Percentiles rank a stretch among this genome's conserved stretches.
These are phyloP conservation scores for Ophiocordyceps robertsii DNA, from an alignment of 2,329 filamentous ascomycete species.

Conservation along the genomic window DNA sequence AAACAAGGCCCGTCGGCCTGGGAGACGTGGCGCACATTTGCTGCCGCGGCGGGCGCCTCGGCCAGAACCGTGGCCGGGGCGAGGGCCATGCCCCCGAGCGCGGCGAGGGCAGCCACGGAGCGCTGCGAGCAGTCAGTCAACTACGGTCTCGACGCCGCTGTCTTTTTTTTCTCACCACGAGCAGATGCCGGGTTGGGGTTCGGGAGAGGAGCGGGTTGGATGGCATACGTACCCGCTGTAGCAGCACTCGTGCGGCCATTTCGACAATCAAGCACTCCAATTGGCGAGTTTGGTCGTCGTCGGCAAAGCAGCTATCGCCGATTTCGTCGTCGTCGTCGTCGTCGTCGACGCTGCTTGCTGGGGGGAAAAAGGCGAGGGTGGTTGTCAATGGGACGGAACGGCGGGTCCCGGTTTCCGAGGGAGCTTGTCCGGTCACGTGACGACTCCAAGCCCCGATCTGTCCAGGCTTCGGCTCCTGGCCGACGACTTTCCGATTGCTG, in stretches of 20 bases:
- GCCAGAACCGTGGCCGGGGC: slow-evolving; percentile 34
- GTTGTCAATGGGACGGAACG: no score
- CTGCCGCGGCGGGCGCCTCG: slow-evolving; percentile 31
- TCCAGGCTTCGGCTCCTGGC: no score
- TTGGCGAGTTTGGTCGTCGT: slow-evolving; percentile 19
- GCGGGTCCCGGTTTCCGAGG: no score
- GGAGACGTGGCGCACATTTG: slow-evolving; percentile 16
- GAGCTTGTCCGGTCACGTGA: no score
- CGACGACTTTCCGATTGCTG: no score
- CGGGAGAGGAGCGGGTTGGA: slow-evolving; percentile 4
- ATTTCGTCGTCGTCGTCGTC: not conserved
- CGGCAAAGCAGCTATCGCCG: no score
- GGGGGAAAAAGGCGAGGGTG: not conserved
- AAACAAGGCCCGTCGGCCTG: not conserved
- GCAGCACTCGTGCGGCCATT: slow-evolving; percentile 47
- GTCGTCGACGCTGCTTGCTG: no score
- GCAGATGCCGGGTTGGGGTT: no score
- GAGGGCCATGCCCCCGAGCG: slow-evolving; percentile 34
- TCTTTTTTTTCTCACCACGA: slow-evolving; percentile 7
- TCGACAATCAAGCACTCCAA: slow-evolving; percentile 18
- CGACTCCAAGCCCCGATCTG: no score
- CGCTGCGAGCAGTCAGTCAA: slow-evolving; percentile 21
- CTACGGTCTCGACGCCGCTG: not conserved
- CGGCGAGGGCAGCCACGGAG: slow-evolving; percentile 37
- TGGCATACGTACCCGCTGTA: slow-evolving; percentile 33